A percentile compares a stretch with the other conserved stretches of the same genome.
phyloP scores from a whole-genome alignment of 208 protist genomes.

The Trypanosoma avium region DNA sequence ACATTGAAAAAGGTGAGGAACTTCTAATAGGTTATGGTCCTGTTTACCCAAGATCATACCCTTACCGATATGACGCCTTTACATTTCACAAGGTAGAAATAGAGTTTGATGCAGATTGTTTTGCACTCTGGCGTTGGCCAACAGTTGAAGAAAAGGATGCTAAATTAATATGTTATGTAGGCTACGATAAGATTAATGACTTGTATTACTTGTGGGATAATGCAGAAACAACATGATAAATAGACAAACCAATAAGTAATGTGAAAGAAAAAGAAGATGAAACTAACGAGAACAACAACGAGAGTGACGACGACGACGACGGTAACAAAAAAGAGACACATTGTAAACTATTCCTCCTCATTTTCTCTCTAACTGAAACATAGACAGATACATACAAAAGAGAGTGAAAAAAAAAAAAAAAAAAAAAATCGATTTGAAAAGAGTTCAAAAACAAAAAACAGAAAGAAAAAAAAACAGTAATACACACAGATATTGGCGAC shows the following conservation, averaged over 20 bases:
- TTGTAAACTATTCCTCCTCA: too few species aligned
- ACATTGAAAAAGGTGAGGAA: slow-evolving; percentile 70
- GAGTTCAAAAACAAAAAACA: background rate
- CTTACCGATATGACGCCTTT: slow-evolving; percentile 80
- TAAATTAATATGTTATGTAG: slow-evolving; percentile 55
- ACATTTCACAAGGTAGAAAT: slow-evolving; percentile 59
- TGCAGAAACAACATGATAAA: slow-evolving; percentile 1
- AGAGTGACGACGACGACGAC: too few species aligned
- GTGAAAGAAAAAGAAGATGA: too few species aligned
- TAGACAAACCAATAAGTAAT: too few species aligned
- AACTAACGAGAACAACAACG: background rate
- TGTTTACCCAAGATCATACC: slow-evolving; percentile 71
- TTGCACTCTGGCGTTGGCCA: slow-evolving; percentile 74
- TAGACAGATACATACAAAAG: background rate
- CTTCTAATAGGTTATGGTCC: slow-evolving; percentile 87
- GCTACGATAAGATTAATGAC: slow-evolving; percentile 37
- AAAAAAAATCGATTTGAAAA: background rate
- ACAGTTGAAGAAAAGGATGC: slow-evolving; percentile 57
- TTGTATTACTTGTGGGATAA: slow-evolving; percentile 47
- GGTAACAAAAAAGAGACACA: too few species aligned
- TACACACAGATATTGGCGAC: too few species aligned
- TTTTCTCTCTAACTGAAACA: too few species aligned
- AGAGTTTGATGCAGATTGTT: slow-evolving; percentile 38
- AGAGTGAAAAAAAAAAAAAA: background rate
- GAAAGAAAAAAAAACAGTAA: background rate